A percentile compares a stretch with the other conserved stretches of the same genome.
phyloP scores from a whole-genome alignment of 2,329 filamentous ascomycete genomes.

The Penicillium palitans region DNA sequence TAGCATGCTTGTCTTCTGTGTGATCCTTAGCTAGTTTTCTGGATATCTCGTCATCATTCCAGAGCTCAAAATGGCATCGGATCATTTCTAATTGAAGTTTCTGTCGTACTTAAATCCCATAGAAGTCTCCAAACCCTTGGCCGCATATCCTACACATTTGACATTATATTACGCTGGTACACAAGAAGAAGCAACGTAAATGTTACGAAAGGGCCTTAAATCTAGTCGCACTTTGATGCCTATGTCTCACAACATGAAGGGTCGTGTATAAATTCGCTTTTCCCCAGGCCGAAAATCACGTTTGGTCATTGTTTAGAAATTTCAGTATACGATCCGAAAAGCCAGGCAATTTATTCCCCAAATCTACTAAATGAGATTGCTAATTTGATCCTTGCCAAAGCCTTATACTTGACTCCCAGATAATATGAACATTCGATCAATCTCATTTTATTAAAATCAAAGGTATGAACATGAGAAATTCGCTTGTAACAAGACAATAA shows the following conservation, averaged over 20 bases:
- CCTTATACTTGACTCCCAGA: background rate
- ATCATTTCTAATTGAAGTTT: background rate
- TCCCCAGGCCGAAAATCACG: too few relatives aligned
- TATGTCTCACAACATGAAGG: background rate
- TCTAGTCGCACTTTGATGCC: background rate
- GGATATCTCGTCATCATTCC: background rate
- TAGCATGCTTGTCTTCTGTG: constrained; percentile 6
- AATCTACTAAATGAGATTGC: background rate
- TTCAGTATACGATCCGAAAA: background rate
- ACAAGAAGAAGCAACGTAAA: background rate
- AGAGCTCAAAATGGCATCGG: background rate
- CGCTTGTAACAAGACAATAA: background rate
- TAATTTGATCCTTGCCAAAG: background rate
- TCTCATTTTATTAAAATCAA: background rate
- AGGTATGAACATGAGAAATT: background rate
- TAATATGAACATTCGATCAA: background rate
- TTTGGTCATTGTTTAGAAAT: background rate
- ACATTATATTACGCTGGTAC: too few relatives aligned
- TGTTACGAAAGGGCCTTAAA: background rate
- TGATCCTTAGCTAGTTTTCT: constrained; percentile 3
- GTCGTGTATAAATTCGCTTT: background rate
- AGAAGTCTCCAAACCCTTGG: background rate
- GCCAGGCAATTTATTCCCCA: background rate
- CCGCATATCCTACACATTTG: background rate
- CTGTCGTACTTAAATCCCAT: background rate